These are phyloP conservation scores for Penicillium angulare DNA, from an alignment of 495 filamentous ascomycete species.

Conservation along the genomic window DNA sequence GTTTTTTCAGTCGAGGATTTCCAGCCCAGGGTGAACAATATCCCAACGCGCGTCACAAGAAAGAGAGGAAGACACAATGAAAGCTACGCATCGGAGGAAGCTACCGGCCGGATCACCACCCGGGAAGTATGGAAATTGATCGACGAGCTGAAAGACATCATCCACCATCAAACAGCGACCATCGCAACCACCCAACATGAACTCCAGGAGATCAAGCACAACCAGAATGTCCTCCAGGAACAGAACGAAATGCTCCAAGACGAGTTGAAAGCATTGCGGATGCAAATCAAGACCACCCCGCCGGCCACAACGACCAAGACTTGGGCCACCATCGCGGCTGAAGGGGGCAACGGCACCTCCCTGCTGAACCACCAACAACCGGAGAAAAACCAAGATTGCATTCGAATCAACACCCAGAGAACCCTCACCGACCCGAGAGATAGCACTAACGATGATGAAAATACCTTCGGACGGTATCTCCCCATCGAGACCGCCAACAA, in stretches of 20 bases:
- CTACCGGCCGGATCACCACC: slow-evolving; percentile 10
- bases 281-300: slow-evolving; percentile 4
- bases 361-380: slow-evolving; percentile 4
- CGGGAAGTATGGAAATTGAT: slow-evolving; percentile 21
- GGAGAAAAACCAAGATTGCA: slow-evolving; percentile 11
- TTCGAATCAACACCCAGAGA: slow-evolving; percentile 19
- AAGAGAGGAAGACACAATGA: slow-evolving; percentile 13
- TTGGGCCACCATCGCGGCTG: slow-evolving; percentile 7
- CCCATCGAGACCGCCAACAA: slow-evolving; percentile 13
- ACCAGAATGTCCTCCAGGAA: slow-evolving; percentile 14
- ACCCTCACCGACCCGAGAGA: slow-evolving; percentile 20
- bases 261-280: slow-evolving; percentile 12
- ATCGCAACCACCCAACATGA: slow-evolving; percentile 6
- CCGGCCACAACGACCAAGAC: slow-evolving; percentile 1
- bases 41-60: not conserved
- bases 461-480: slow-evolving; percentile 22
- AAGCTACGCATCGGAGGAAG: not conserved
- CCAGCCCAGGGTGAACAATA: not conserved
- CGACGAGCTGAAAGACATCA: slow-evolving; percentile 13
- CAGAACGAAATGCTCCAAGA: slow-evolving; percentile 17
- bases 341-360: not conserved
- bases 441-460: slow-evolving; percentile 10
- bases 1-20: slow-evolving; percentile 4
- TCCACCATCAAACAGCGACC: slow-evolving; percentile 11
- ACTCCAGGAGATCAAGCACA: slow-evolving; percentile 20